Evolutionary conservation across 2,329 filamentous ascomycete species (phyloP).

Genomic region (Purpureocillium takamizusanense): DNA sequence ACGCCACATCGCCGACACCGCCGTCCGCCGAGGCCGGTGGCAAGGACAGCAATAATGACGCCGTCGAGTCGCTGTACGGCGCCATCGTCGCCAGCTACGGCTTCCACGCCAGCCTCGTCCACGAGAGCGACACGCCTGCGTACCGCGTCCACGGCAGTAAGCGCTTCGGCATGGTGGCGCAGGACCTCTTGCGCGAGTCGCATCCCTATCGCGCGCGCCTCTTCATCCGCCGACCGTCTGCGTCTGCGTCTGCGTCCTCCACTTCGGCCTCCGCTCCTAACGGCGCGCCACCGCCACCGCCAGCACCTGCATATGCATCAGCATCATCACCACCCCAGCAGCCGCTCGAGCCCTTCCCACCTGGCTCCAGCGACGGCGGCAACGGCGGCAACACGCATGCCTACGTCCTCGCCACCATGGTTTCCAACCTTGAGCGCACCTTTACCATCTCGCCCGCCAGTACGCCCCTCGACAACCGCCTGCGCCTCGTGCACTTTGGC

Average conservation of each 20-base stretch:
- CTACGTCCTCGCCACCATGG: constrained; percentile 69
- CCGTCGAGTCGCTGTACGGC: constrained; percentile 47
- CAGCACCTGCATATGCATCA: too few relatives aligned
- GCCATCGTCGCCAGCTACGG: constrained; percentile 86
- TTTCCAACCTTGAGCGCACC: constrained; percentile 71
- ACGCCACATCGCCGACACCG: constrained; percentile 11
- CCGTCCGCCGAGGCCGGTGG: too few relatives aligned
- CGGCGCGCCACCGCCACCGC: too few relatives aligned
- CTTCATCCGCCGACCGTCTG: constrained; percentile 15
- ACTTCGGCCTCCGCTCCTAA: not conserved
- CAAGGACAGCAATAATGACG: constrained; percentile 9
- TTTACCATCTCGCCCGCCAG: constrained; percentile 75
- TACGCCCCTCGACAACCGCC: constrained; percentile 57
- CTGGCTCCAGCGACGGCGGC: too few relatives aligned
- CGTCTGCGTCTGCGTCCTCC: not conserved
- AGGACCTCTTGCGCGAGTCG: constrained; percentile 54
- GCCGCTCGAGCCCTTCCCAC: too few relatives aligned
- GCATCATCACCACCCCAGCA: too few relatives aligned
- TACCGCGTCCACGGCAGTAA: constrained; percentile 70
- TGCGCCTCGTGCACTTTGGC: constrained; percentile 70
- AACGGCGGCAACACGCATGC: constrained; percentile 44
- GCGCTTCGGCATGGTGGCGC: constrained; percentile 78
- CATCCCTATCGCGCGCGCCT: constrained; percentile 42
- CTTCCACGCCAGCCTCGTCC: constrained; percentile 80
- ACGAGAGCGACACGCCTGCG: constrained; percentile 77